Evolutionary conservation across 768 basidiomycete genomes (phyloP), one percentile per base, ranked within the genome.

Genomic region (Russula sp.): DNA sequence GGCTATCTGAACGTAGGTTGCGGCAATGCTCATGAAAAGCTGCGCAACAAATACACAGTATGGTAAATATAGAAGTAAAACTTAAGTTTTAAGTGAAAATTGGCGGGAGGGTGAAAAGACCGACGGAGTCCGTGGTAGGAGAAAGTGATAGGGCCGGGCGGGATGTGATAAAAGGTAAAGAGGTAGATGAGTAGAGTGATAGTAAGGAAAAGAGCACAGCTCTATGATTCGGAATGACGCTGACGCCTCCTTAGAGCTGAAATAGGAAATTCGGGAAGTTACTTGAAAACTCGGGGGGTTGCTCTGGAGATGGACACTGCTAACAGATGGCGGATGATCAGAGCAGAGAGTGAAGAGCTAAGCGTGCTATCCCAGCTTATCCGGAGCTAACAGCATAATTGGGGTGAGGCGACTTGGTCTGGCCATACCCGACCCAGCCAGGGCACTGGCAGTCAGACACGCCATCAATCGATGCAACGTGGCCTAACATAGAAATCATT

Each of bases 381-480:
- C 10, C 40, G 47, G 42, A 47, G 18, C 14, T 27, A n/a, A 50
- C 20, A 47, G 35, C 14, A 55, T 27, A 59, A 49, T 49, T 35
- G 32, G 31, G 54, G 40, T 7, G 39, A 42, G 42, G 27, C 39
- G 9, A 55, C 6, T 10, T 35, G 35, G 51, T 54, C 52, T 42
- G 20, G 37, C 39, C 52, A 18, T 35, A 16, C 14, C 42, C 42
- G 16, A 18, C 27, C 27, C 27, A 3, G 27, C 27, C 27, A 27
- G 27, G 27, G 27, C 27, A 27, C 27, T 27, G 59, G 9, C 22
- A 27, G 8, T 22, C 3, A 32, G 8, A 18, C n/a, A n/a, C 20
- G 4, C 60, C 55, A 57, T 57, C 61, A 57, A 64, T 60, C 63
- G 58, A 64, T 64, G 40, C 31, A 55, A 64, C 53, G 47, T 50